These are phyloP conservation scores for Diplodia intermedia DNA, from an alignment of 2,329 filamentous ascomycete species.

Conservation along the genomic window DNA sequence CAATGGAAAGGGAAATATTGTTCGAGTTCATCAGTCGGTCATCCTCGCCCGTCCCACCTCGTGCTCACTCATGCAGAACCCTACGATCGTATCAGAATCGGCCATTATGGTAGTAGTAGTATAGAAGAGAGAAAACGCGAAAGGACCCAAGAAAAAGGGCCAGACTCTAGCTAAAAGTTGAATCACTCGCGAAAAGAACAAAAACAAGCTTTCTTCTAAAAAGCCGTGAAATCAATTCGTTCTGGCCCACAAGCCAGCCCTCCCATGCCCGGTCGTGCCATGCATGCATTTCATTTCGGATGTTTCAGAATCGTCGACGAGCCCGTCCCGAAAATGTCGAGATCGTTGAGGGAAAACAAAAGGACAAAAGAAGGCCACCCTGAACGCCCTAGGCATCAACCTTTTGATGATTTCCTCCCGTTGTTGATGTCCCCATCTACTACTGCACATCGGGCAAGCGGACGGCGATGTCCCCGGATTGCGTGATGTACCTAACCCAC, in stretches of 20 bases:
- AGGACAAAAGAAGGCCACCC: not conserved
- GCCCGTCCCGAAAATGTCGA: not conserved
- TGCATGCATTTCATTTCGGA: conserved; percentile 9
- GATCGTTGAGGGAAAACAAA: not conserved
- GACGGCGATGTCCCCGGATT: conserved; percentile 95
- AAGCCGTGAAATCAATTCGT: not conserved
- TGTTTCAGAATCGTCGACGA: not conserved
- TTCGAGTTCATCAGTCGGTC: not conserved
- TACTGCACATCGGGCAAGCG: conserved; percentile 88
- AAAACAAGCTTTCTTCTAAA: not conserved
- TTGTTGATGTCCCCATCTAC: not conserved
- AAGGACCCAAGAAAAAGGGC: not conserved
- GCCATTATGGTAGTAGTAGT: not conserved
- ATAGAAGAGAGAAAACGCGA: not conserved
- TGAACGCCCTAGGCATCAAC: not conserved
- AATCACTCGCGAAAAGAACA: not conserved
- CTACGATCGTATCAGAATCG: not conserved
- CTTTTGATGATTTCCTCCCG: not conserved
- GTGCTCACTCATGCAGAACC: not conserved
- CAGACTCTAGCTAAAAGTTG: not conserved
- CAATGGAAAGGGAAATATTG: not conserved
- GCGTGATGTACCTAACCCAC: conserved; percentile 98
- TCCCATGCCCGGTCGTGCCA: not conserved
- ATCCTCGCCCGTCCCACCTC: not conserved
- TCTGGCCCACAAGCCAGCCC: not conserved